Conservation (phyloP, 192 early-diverging fungal species). For the Linnemannia zychae region DNA sequence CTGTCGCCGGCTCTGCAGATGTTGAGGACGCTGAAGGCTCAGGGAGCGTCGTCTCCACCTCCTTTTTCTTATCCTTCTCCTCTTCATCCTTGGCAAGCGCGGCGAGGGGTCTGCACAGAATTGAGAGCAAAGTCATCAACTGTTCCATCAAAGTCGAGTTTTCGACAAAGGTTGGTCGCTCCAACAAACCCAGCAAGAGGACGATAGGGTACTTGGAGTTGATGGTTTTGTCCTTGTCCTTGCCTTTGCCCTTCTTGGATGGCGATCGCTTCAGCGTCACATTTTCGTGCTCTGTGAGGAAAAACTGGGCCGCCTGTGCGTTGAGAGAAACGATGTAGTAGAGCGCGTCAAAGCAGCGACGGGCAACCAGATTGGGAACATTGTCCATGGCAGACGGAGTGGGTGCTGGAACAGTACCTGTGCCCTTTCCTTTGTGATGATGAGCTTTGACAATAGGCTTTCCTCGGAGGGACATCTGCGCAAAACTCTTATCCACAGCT, state of each 20-base stretch:
- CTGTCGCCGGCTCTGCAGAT: background rate
- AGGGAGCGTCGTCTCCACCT: constrained; percentile 8
- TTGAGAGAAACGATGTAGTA: constrained; percentile 85
- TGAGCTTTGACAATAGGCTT: constrained; percentile 64
- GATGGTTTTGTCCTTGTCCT: constrained; percentile 72
- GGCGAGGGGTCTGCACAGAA: constrained; percentile 83
- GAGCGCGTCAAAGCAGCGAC: constrained; percentile 89
- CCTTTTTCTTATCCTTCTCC: constrained; percentile 59
- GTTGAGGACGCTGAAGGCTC: background rate
- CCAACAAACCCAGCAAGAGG: constrained; percentile 86
- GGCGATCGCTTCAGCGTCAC: constrained; percentile 64
- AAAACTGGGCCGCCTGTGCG: constrained; percentile 80
- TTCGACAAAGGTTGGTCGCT: constrained; percentile 84
- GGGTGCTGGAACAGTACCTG: constrained; percentile 31
- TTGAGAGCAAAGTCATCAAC: constrained; percentile 86
- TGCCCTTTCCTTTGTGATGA: constrained; percentile 40
- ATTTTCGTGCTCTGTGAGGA: constrained; percentile 80
- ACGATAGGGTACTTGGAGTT: constrained; percentile 78
- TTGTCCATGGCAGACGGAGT: constrained; percentile 64
- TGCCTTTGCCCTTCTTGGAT: constrained; percentile 74
- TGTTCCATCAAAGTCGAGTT: constrained; percentile 89
- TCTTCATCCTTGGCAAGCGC: constrained; percentile 68
- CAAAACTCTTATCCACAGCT: constrained; percentile 81
- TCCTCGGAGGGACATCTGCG: constrained; percentile 76
- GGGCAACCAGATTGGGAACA: constrained; percentile 90